Evolutionary conservation across 2,329 filamentous ascomycete species (phyloP), one percentile per base, ranked within the genome.

Genomic region (Thelonectria rubi): DNA sequence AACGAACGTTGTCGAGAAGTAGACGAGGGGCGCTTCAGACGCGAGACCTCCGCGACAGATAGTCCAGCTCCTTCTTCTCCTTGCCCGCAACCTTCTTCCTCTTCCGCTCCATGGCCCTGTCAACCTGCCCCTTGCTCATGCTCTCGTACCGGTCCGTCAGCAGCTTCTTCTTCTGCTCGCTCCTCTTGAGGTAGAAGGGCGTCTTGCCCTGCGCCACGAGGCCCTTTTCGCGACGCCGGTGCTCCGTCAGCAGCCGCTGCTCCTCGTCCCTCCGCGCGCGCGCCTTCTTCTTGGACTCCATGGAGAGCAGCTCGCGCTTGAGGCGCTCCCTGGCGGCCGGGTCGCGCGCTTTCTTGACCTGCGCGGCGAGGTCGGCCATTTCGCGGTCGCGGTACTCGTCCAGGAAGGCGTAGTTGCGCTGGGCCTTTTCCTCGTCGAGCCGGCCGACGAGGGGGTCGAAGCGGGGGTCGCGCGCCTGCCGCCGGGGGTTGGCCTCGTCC

Each of bases 141-240:
- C 86, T 86, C 70, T 89, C 86, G 78, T 91, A 97, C 75, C 90
- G 88, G 71, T 95, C 89, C 73, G 91, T 82, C 64, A 97, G 81
- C 58, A 93, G 82, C 77, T 90, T 82, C 82, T 94, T 93, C 88
- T 95, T 97, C 82, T 95, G 87, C 79, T 97, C 94, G 73, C 89
- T 88, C 81, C 89, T 90, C 86, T 99, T 99, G 71, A 98, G 81
- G 78, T 92, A 98, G 80, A 93, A 99, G 0, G 95, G 94, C 75
- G 86, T 88, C 87, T 97, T 97, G 63, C 95, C 95, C 80, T 96
- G 87, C 71, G 88, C 88, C 53, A 98, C 88, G 63, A 91, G 80
- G 75, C 94, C 91, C 80, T 92, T 93, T 82, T 99, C 95, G 76
- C 88, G 84, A 79, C 86, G 86, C 73, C 91, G 87, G 79, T 98